Base-by-base conservation (phyloP, 2,329 filamentous ascomycete genomes). In the Xylariomycetidae sp. region DNA sequence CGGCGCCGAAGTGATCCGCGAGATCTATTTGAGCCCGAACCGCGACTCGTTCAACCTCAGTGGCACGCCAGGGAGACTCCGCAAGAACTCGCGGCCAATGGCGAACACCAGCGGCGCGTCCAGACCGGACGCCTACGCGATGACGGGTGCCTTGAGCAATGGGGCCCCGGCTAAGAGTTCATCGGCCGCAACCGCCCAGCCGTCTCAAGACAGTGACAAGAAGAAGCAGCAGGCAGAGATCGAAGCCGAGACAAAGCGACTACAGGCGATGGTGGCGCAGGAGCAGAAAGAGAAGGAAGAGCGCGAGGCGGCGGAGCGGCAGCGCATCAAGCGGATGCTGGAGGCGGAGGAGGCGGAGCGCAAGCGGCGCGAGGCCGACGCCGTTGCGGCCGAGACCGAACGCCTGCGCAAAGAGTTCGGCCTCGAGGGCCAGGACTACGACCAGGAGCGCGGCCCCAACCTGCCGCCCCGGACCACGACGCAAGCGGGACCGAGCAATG, bases 311-410 rank as follows among this genome's bases (percentile, higher is more conserved):
- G 69, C 67, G 23, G 74, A 74, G 47, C 65, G 75, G 39, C 64
- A 65, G 38, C 68, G 76, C 25, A 74, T 83, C 34, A 73, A 78
- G 49, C 72, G 70, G 48, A 80, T 83, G 70, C 67, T 84, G 4
- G 73, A 81, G 30, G 65, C 70, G 26, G 82, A 88, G 51, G 76
- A 82, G 17, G 71, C 68, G 35, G 79, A 71, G 26, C 69, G 65
- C 0, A 70, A 61, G 17, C 60, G 59, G 19, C 65, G 68, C 37
- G 72, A 80, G 19, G 73, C 69, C 8, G 74, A 75, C 46, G 63
- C 89, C 1, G n/a, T n/a, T n/a, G 80, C 89, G 14, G 73, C 72
- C 41, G 90, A 98, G 62, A 96, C 92, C 1, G 86, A 92, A 55
- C 72, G 88, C 2, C 65, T 98, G 22, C 67, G 76, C 15, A 74